Percentiles rank a stretch among this genome's conserved stretches.
Conservation (phyloP, 2,329 filamentous ascomycete genomes). For the Zymoseptoria crescenta region DNA sequence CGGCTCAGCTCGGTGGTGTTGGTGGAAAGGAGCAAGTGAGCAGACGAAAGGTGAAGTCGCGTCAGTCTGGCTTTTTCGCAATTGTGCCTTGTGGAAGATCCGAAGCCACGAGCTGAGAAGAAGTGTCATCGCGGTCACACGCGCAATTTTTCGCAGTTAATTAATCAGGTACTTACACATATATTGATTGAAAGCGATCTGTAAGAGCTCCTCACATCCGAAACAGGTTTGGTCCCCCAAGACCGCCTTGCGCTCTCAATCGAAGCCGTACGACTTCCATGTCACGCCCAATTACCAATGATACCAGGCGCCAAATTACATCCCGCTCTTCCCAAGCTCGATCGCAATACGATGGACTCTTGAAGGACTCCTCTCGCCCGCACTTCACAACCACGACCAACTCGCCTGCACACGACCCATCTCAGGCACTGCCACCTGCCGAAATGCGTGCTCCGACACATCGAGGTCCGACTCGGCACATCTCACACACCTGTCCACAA, state of each 20-base stretch:
- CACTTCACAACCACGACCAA: not conserved
- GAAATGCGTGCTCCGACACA: not conserved
- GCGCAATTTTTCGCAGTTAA: not conserved
- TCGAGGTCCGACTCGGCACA: not conserved
- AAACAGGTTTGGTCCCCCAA: no score
- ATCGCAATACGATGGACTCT: no score
- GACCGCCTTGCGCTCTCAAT: no score
- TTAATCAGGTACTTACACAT: not conserved
- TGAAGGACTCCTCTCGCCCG: not conserved
- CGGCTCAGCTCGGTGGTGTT: not conserved
- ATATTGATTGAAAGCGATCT: not conserved
- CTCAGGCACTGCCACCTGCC: not conserved
- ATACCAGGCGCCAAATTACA: no score
- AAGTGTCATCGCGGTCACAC: not conserved
- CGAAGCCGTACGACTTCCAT: no score
- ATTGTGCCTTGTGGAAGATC: not conserved
- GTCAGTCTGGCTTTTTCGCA: not conserved
- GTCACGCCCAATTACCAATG: no score
- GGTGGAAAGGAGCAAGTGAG: not conserved
- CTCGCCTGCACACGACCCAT: not conserved
- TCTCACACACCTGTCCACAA: not conserved
- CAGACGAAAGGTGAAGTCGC: not conserved
- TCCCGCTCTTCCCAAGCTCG: no score
- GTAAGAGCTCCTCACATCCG: no score
- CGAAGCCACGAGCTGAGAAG: not conserved